Base-by-base conservation (phyloP, 176 grass and related monocot genomes). In the Leersia perrieri region DNA sequence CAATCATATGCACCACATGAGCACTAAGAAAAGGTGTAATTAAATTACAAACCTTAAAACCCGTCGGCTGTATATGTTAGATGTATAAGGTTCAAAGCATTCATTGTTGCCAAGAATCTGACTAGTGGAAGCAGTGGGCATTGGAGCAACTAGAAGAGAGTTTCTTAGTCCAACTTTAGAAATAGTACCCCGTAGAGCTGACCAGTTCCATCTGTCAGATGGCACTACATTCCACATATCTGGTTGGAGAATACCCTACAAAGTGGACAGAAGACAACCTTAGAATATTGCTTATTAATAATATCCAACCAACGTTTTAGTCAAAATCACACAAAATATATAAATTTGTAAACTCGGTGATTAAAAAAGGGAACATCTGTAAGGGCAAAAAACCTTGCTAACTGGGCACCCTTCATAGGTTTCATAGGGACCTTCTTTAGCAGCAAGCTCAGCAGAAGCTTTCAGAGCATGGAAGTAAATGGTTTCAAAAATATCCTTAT, bases 31-130 rank as follows among this genome's bases (percentile, higher is more conserved):
- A 5, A 53, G 53, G 3, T n/a, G n/a, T n/a, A n/a, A 71, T 7
- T 68, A 25, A 41, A 42, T 64, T 45, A 70, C 74, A 92, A 73
- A 99, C 97, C 97, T 95, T 29, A 95, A 47, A 77, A 95, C 93
- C 75, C 93, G 84, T 8, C 93, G 90, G 33, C 82, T 90, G 55
- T 95, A 95, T 61, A 95, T 95, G 73, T 95, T 95, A 10, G 93
- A 95, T 51, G 93, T 95, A 69, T 95, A 95, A 23, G 93, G 93
- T 73, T 88, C 89, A 72, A 94, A 97, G 42, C 91, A 99, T 74
- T 99, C 96, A 28, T 99, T 99, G 64, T 99, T 99, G 75, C 96
- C 96, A 79, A 99, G 92, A 87, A 99, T 99, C 42, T 99, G 96
- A 81, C 96, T 99, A 58, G 96, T 99, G 75, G 96, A 99, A 84